Percentiles rank a stretch among this genome's conserved stretches.
Evolutionary conservation across 495 filamentous ascomycete genomes (phyloP).

Genomic region (Penicillium herquei): DNA sequence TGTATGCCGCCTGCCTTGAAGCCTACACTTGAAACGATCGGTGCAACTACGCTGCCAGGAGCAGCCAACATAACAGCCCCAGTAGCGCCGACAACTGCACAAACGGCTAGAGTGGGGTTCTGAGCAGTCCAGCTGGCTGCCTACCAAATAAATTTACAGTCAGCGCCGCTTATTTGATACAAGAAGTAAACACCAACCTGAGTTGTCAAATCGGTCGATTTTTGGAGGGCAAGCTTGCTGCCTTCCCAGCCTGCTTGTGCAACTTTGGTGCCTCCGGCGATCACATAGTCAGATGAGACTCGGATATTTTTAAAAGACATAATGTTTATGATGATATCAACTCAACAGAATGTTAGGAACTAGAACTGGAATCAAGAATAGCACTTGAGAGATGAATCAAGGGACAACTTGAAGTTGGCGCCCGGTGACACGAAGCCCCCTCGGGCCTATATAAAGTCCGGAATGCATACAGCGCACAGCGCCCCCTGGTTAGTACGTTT

Average conservation of each 20-base stretch:
- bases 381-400: too few species aligned
- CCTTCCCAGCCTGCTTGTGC: slow-evolving; percentile 11
- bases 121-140: slow-evolving; percentile 12
- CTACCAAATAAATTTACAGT: slow-evolving; percentile 6
- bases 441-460: too few species aligned
- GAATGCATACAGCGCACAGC: too few species aligned
- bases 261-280: slow-evolving; percentile 1
- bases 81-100: slow-evolving; percentile 7
- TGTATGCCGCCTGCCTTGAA: slow-evolving; percentile 15
- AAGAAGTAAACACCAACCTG: slow-evolving; percentile 5
- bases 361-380: too few species aligned
- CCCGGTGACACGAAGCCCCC: too few species aligned
- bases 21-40: slow-evolving; percentile 12
- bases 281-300: not conserved
- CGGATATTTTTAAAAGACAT: slow-evolving; percentile 5
- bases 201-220: slow-evolving; percentile 5
- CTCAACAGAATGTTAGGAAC: too few species aligned
- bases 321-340: not conserved
- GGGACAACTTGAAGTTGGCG: too few species aligned
- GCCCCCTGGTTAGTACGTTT: too few species aligned
- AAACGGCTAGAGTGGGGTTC: slow-evolving; percentile 12
- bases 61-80: slow-evolving; percentile 10
- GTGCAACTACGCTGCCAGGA: slow-evolving; percentile 12
- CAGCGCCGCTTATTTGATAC: not conserved
- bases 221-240: slow-evolving; percentile 12